phyloP scores from a whole-genome alignment of 768 basidiomycete genomes.

The Mycena epipterygia region DNA sequence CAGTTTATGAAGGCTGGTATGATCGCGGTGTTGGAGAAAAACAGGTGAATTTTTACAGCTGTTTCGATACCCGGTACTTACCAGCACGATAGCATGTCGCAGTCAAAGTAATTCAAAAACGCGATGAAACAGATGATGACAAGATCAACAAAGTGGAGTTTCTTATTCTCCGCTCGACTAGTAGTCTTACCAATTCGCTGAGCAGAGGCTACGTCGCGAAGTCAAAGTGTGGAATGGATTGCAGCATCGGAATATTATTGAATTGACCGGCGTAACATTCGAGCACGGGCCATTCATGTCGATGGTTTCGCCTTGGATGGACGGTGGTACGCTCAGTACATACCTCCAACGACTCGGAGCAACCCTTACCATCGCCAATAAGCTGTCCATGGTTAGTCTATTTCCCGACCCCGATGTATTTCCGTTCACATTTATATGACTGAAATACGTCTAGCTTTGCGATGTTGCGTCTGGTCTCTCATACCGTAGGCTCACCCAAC shows the following conservation, averaged over 20 bases:
- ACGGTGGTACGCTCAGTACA: slow-evolving; percentile 32
- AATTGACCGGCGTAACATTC: slow-evolving; percentile 42
- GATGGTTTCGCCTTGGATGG: slow-evolving; percentile 45
- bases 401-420: not conserved
- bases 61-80: not conserved
- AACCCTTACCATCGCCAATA: not conserved
- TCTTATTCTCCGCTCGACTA: not conserved
- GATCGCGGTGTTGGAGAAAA: not conserved
- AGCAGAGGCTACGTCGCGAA: slow-evolving; percentile 39
- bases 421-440: not conserved
- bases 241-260: slow-evolving; percentile 46
- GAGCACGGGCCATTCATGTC: slow-evolving; percentile 47
- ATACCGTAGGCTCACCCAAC: not conserved
- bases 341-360: not conserved
- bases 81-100: not conserved
- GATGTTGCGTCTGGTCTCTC: not conserved
- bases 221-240: slow-evolving; percentile 47
- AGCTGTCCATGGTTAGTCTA: not conserved
- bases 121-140: not conserved
- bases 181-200: not conserved
- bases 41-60: not conserved
- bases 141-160: slow-evolving; percentile 5
- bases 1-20: not conserved
- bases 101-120: slow-evolving; percentile 7
- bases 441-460: not conserved